Evolutionary conservation across 2,329 filamentous ascomycete species (phyloP).

Genomic region (Tricladium varicosporioides): DNA sequence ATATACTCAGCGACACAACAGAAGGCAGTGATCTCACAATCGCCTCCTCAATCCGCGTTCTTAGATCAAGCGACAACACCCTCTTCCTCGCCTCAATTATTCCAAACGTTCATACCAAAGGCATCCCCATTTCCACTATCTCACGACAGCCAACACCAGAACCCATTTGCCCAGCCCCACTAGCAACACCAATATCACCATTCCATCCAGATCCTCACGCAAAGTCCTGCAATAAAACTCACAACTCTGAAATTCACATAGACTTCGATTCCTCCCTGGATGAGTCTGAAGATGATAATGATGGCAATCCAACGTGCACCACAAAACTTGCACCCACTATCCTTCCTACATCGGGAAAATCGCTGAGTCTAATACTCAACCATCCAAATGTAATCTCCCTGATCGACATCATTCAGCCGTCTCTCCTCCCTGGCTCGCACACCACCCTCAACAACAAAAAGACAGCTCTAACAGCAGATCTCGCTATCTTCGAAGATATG

Average conservation of each 20-base stretch:
- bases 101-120: conserved; percentile 8
- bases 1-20: conserved; percentile 18
- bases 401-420: conserved; percentile 22
- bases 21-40: conserved; percentile 8
- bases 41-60: conserved; percentile 23
- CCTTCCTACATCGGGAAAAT: conserved; percentile 21
- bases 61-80: conserved; percentile 25
- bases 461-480: conserved; percentile 22
- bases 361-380: conserved; percentile 30
- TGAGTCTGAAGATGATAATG: conserved; percentile 5
- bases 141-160: neutral
- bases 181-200: neutral
- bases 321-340: conserved; percentile 22
- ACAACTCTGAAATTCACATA: neutral
- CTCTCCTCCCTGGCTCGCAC: too few species aligned
- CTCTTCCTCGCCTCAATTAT: conserved; percentile 25
- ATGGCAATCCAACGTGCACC: conserved; percentile 8
- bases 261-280: neutral
- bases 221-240: too few species aligned
- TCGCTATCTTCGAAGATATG: conserved; percentile 52
- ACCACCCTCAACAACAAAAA: neutral
- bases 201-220: too few species aligned
- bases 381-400: conserved; percentile 32
- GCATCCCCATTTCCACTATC: neutral
- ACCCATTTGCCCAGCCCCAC: neutral